Conservation (phyloP, 2,329 filamentous ascomycete genomes). For the Pseudomassariella vexata region DNA sequence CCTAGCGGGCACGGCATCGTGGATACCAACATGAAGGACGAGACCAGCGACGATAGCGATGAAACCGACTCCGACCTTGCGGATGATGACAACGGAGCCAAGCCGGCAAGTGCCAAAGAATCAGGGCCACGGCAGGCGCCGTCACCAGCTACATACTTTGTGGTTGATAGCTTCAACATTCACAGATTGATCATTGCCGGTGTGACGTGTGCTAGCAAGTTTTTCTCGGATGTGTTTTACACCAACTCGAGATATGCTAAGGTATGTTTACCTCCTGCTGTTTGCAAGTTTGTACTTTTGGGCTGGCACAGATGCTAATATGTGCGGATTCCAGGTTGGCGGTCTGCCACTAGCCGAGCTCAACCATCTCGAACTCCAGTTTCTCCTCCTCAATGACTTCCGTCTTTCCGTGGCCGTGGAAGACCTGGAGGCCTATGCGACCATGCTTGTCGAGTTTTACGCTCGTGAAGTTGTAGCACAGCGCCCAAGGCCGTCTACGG, state of each 20-base stretch:
- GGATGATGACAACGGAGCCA: constrained; percentile 37
- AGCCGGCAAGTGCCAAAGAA: constrained; percentile 18
- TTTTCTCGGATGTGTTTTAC: constrained; percentile 98
- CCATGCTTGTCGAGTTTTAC: constrained; percentile 98
- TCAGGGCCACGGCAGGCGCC: constrained; percentile 9
- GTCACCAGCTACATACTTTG: constrained; percentile 61
- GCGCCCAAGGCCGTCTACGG: constrained; percentile 16
- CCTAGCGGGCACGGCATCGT: constrained; percentile 3
- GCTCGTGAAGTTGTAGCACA: constrained; percentile 73
- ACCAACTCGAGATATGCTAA: constrained; percentile 99
- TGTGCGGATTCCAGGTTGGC: constrained; percentile 85
- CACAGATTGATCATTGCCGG: constrained; percentile 94
- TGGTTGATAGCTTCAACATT: constrained; percentile 98
- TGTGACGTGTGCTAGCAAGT: constrained; percentile 97
- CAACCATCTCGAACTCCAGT: constrained; percentile 94
- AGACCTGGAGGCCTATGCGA: constrained; percentile 93
- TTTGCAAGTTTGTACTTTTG: constrained; percentile 5
- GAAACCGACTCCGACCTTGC: constrained; percentile 46
- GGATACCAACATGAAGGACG: constrained; percentile 32
- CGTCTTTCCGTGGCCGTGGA: constrained; percentile 88
- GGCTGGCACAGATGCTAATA: too few relatives aligned
- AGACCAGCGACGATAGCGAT: constrained; percentile 27
- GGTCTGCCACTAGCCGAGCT: constrained; percentile 86
- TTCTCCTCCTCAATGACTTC: constrained; percentile 93
- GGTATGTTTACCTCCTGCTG: constrained; percentile 47